A percentile compares a stretch with the other conserved stretches of the same genome.
Conservation (phyloP, 2,329 filamentous ascomycete genomes). For the Calonectria pauciramosa region DNA sequence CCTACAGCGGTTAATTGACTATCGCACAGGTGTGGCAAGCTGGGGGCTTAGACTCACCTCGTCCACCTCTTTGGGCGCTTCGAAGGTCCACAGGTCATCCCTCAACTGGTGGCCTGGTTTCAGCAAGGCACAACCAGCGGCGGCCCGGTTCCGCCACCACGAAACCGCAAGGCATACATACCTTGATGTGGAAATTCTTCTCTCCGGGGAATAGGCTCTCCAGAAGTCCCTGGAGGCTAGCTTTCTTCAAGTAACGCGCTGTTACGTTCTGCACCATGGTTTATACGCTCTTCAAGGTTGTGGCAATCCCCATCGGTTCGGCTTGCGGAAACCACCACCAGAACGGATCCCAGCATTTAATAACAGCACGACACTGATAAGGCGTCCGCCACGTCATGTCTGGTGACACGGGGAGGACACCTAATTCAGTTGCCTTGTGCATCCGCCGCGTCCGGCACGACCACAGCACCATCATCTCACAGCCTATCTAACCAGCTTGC, state of each 20-base stretch:
- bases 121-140: neutral
- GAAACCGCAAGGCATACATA: constrained; percentile 4
- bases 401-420: neutral
- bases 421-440: neutral
- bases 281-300: neutral
- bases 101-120: neutral
- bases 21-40: neutral
- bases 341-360: neutral
- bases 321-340: neutral
- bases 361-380: neutral
- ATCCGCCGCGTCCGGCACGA: neutral
- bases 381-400: constrained; percentile 7
- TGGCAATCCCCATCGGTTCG: neutral
- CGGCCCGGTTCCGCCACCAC: neutral
- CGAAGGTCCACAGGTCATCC: neutral
- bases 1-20: neutral
- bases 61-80: neutral
- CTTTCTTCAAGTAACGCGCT: neutral
- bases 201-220: neutral
- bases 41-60: constrained; percentile 8
- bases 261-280: constrained; percentile 3
- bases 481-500: neutral
- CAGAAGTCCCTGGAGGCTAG: neutral
- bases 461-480: neutral
- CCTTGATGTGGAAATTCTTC: neutral